phyloP scores from a whole-genome alignment of 805 yeast genomes.

The Wickerhamomyces chaumierensis region DNA sequence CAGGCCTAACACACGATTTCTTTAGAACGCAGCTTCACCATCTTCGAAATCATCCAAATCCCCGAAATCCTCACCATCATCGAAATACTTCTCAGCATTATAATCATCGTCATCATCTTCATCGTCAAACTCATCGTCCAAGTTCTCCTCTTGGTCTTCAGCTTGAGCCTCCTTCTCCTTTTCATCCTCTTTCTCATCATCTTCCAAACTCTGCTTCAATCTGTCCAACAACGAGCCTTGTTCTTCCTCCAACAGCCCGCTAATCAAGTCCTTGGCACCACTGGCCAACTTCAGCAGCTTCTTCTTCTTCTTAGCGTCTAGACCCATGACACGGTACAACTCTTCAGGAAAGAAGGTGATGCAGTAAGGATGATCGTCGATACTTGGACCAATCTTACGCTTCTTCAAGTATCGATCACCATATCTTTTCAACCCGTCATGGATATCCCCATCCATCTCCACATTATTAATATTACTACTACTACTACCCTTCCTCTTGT shows the following conservation, averaged over 20 bases:
- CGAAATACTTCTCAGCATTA: conserved; percentile 53
- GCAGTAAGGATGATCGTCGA: conserved; percentile 70
- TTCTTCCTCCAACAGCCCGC: conserved; percentile 15
- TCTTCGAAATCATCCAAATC: conserved; percentile 40
- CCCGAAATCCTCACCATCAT: conserved; percentile 42
- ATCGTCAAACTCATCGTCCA: conserved; percentile 41
- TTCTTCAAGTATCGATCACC: conserved; percentile 70
- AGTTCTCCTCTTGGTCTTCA: conserved; percentile 30
- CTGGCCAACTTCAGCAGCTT: conserved; percentile 29
- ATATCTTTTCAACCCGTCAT: conserved; percentile 72
- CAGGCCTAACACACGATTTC: too few species aligned
- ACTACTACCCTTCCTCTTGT: too few species aligned
- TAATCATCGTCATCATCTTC: conserved; percentile 56
- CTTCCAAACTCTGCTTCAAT: conserved; percentile 37
- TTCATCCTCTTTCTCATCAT: conserved; percentile 32
- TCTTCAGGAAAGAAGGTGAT: conserved; percentile 69
- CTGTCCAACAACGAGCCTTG: conserved; percentile 32
- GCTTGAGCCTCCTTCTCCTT: conserved; percentile 22
- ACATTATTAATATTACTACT: conserved; percentile 14
- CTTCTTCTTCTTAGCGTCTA: conserved; percentile 40
- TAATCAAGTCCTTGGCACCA: not conserved
- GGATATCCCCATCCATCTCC: conserved; percentile 28
- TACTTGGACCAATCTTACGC: conserved; percentile 57
- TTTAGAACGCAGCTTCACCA: conserved; percentile 51
- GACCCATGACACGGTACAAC: conserved; percentile 60